These are phyloP conservation scores for Trypanosoma platydactyli DNA, from an alignment of 208 protist genomes.

Conservation along the genomic window DNA sequence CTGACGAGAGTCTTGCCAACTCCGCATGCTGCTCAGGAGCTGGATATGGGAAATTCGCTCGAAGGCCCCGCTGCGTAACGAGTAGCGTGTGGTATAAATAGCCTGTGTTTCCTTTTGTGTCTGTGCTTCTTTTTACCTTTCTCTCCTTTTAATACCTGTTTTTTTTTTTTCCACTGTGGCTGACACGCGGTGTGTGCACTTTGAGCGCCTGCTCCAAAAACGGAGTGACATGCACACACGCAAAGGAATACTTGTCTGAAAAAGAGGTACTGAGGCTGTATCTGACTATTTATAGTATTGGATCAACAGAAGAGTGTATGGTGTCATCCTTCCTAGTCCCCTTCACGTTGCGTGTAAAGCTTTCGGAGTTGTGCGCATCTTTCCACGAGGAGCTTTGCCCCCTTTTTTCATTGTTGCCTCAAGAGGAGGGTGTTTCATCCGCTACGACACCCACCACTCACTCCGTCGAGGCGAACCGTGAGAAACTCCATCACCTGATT, in stretches of 20 bases:
- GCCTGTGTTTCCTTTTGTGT: constrained; percentile 5
- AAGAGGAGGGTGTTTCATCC: constrained; percentile 1
- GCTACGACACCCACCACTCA: background rate
- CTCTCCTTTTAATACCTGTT: constrained; percentile 11
- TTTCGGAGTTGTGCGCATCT: constrained; percentile 14
- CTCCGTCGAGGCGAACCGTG: background rate
- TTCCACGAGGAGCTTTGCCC: constrained; percentile 28
- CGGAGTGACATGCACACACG: too few species aligned
- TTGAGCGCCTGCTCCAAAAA: too few species aligned
- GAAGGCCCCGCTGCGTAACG: too few species aligned
- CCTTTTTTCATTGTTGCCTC: constrained; percentile 20
- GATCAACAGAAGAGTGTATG: background rate
- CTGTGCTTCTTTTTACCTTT: constrained; percentile 18
- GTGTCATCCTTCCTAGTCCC: constrained; percentile 30
- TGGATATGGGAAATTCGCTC: too few species aligned
- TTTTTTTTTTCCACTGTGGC: constrained; percentile 21
- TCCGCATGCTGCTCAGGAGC: too few species aligned
- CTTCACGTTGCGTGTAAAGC: constrained; percentile 26
- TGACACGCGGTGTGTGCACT: too few species aligned
- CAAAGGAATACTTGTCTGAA: too few species aligned
- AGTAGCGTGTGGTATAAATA: too few species aligned
- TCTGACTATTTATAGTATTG: too few species aligned
- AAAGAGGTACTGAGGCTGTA: too few species aligned
- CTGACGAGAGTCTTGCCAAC: too few species aligned
- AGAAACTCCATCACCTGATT: background rate